These are phyloP conservation scores for Sclerotinia trifoliorum DNA, from an alignment of 2,329 filamentous ascomycete species.

Conservation along the genomic window DNA sequence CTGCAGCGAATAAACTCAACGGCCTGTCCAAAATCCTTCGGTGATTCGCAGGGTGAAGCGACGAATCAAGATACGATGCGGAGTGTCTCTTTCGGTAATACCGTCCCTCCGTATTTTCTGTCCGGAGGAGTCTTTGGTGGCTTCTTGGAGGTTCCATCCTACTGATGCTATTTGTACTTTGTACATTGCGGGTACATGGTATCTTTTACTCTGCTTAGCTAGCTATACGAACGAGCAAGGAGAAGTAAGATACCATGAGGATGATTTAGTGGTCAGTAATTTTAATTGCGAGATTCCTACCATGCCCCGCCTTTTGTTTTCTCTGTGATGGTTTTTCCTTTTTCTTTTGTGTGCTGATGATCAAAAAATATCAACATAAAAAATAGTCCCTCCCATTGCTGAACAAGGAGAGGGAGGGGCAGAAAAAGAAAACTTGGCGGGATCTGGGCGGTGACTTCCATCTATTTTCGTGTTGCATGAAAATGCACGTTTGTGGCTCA, in stretches of 20 bases:
- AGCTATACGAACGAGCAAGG: too few species aligned
- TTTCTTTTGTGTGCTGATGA: too few species aligned
- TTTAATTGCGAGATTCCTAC: too few species aligned
- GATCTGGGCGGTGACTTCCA: too few species aligned
- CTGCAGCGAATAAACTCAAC: background rate
- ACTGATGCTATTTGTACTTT: background rate
- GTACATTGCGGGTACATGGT: too few species aligned
- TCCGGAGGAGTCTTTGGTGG: background rate
- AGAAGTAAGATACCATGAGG: background rate
- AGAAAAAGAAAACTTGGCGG: background rate
- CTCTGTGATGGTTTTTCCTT: too few species aligned
- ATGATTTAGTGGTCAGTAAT: background rate
- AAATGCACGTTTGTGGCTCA: constrained; percentile 18
- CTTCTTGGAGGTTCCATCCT: constrained; percentile 1
- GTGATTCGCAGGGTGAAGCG: background rate
- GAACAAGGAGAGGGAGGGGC: background rate
- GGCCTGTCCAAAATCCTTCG: background rate
- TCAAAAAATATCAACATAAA: too few species aligned
- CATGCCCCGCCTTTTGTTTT: too few species aligned
- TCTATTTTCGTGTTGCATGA: background rate
- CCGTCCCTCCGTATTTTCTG: background rate
- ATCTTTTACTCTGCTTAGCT: too few species aligned
- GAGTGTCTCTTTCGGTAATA: background rate
- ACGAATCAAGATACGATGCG: background rate
- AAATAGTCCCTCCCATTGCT: too few species aligned